Conservation (phyloP, 2,329 filamentous ascomycete species). For the Dothidotthia symphoricarpi region DNA sequence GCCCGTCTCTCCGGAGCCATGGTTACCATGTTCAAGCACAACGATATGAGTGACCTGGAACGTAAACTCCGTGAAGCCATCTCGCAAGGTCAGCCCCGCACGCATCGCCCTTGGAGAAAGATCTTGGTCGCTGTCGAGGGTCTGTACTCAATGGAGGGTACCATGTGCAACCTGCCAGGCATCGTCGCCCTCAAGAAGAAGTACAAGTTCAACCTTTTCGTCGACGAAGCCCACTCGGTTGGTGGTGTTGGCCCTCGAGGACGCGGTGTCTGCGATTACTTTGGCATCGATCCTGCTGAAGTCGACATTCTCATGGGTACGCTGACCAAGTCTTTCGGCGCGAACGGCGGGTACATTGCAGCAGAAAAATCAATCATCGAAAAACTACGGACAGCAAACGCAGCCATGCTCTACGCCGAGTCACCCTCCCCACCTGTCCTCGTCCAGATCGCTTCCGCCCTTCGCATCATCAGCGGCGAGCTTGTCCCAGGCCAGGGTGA, state of each 20-base stretch:
- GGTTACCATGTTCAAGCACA: constrained; percentile 96
- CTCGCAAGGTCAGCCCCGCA: constrained; percentile 93
- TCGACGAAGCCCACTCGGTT: constrained; percentile 95
- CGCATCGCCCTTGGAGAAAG: constrained; percentile 99
- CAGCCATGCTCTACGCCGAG: constrained; percentile 83
- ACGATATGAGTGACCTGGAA: constrained; percentile 88
- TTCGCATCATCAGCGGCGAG: constrained; percentile 87
- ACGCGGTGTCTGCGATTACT: constrained; percentile 95
- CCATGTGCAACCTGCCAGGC: constrained; percentile 95
- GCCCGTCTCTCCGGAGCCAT: constrained; percentile 91
- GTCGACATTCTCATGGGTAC: constrained; percentile 98
- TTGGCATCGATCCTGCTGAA: constrained; percentile 80
- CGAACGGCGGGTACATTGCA: constrained; percentile 93
- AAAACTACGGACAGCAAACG: constrained; percentile 82
- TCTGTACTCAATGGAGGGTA: constrained; percentile 98
- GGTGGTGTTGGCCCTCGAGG: constrained; percentile 86
- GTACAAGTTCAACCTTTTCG: constrained; percentile 95
- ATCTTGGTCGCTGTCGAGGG: constrained; percentile 95
- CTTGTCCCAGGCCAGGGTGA: constrained; percentile 87
- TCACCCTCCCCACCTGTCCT: constrained; percentile 83
- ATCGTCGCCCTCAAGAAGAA: constrained; percentile 83
- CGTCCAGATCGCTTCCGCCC: constrained; percentile 82
- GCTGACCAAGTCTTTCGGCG: constrained; percentile 95
- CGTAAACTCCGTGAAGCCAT: constrained; percentile 84
- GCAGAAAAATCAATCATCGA: constrained; percentile 88